Evolutionary conservation across 805 yeast genomes (phyloP).

Genomic region (Wickerhamiella spandovensis): DNA sequence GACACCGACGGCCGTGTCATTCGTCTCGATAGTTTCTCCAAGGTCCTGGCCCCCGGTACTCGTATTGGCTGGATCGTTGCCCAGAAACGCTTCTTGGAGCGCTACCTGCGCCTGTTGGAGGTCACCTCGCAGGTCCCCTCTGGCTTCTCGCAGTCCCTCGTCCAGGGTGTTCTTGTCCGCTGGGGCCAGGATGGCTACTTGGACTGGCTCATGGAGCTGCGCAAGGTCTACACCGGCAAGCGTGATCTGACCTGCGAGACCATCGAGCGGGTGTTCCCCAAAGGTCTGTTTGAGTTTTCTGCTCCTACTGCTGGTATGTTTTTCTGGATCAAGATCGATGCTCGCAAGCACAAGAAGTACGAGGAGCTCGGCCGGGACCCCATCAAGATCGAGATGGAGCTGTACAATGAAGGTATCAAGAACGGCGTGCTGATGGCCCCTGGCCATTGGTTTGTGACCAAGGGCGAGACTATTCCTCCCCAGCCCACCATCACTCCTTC

Average conservation of each 20-base stretch:
- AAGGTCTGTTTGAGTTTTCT: slow-evolving; percentile 22
- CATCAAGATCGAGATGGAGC: slow-evolving; percentile 21
- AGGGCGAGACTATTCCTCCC: slow-evolving; percentile 21
- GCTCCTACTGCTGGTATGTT: slow-evolving; percentile 43
- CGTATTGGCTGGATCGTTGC: slow-evolving; percentile 86
- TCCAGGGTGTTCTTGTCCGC: slow-evolving; percentile 55
- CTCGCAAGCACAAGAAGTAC: slow-evolving; percentile 36
- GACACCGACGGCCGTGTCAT: slow-evolving; percentile 84
- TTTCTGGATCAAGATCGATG: slow-evolving; percentile 40
- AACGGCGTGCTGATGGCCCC: slow-evolving; percentile 27
- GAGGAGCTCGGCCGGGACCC: slow-evolving; percentile 18
- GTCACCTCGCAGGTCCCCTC: slow-evolving; percentile 68
- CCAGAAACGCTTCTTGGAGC: slow-evolving; percentile 47
- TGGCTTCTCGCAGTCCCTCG: slow-evolving; percentile 64
- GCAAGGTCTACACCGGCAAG: slow-evolving; percentile 67
- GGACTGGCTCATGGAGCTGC: slow-evolving; percentile 73
- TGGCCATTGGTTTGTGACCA: slow-evolving; percentile 30
- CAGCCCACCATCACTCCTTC: slow-evolving; percentile 23
- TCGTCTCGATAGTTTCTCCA: slow-evolving; percentile 81
- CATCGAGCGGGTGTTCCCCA: slow-evolving; percentile 44
- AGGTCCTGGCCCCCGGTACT: slow-evolving; percentile 82
- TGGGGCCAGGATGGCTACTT: slow-evolving; percentile 89
- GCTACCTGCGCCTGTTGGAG: slow-evolving; percentile 61
- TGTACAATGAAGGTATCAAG: slow-evolving; percentile 24
- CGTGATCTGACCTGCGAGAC: slow-evolving; percentile 81